These are phyloP conservation scores for Agastache rugosa DNA, from an alignment of 257 asterid species.

Conservation along the genomic window DNA sequence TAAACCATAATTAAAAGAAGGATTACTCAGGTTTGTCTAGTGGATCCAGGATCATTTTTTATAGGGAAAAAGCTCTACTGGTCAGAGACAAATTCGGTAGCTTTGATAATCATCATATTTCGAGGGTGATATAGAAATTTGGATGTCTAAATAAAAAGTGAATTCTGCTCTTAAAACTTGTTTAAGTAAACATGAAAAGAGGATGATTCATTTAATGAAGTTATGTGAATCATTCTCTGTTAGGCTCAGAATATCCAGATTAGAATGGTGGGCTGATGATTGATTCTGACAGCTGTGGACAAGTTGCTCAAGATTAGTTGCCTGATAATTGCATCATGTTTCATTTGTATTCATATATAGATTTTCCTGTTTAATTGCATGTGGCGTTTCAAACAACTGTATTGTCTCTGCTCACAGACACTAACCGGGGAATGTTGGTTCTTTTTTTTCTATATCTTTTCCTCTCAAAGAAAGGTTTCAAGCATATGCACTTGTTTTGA, in stretches of 20 bases:
- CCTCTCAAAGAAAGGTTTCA: background rate
- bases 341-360: conserved; percentile 28
- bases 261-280: conserved; percentile 5
- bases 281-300: conserved; percentile 14
- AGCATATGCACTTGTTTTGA: conserved; percentile 14
- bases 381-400: background rate
- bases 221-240: conserved; percentile 1
- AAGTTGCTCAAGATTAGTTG: conserved; percentile 17
- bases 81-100: conserved; percentile 1
- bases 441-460: background rate
- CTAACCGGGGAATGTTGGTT: conserved; percentile 20
- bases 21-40: background rate
- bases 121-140: conserved; percentile 2
- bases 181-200: background rate
- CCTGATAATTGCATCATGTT: conserved; percentile 10
- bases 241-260: background rate
- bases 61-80: background rate
- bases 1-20: conserved; percentile 22
- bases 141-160: background rate
- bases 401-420: background rate
- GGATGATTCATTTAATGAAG: conserved; percentile 3
- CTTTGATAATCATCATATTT: conserved; percentile 10
- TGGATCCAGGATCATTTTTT: background rate
- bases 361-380: conserved; percentile 4
- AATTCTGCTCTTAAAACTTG: conserved; percentile 1